Evolutionary conservation across 2,329 filamentous ascomycete species (phyloP).

Genomic region (Myriosclerotinia curreyana): DNA sequence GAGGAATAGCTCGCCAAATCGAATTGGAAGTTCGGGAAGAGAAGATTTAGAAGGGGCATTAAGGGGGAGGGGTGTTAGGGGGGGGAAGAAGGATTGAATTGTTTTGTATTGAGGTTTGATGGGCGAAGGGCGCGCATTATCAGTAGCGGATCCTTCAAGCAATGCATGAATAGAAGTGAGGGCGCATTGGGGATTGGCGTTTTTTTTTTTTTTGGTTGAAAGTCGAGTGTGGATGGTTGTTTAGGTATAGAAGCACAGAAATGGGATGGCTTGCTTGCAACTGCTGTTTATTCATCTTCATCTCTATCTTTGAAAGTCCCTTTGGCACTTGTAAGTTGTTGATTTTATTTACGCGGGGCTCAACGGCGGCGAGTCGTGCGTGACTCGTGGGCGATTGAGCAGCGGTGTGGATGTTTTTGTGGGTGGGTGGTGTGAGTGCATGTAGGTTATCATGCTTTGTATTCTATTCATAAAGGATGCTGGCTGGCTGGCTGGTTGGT

Average conservation of each 20-base stretch:
- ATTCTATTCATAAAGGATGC: too few relatives aligned
- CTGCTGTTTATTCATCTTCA: too few relatives aligned
- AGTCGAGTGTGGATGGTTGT: not conserved
- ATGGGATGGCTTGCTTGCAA: too few relatives aligned
- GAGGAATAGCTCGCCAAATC: constrained; percentile 24
- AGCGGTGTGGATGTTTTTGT: too few relatives aligned
- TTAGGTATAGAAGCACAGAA: too few relatives aligned
- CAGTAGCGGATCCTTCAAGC: not conserved
- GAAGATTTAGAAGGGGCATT: constrained; percentile 28
- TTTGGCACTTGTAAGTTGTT: not conserved
- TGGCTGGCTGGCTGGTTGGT: too few relatives aligned
- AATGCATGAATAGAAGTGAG: constrained; percentile 8
- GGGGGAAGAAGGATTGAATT: constrained; percentile 14
- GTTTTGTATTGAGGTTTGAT: not conserved
- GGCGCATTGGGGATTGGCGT: constrained; percentile 10
- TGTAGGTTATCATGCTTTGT: too few relatives aligned
- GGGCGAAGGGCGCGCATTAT: not conserved
- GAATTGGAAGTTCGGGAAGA: constrained; percentile 27
- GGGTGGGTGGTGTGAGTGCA: too few relatives aligned
- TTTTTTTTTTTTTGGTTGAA: not conserved
- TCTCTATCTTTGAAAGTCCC: not conserved
- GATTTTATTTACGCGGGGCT: too few relatives aligned
- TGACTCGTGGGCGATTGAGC: too few relatives aligned
- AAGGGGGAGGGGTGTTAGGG: constrained; percentile 21
- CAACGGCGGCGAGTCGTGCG: too few relatives aligned